Percentiles rank a stretch among this genome's conserved stretches.
phyloP scores from a whole-genome alignment of 805 yeast genomes.

The Clavispora santaluciae region DNA sequence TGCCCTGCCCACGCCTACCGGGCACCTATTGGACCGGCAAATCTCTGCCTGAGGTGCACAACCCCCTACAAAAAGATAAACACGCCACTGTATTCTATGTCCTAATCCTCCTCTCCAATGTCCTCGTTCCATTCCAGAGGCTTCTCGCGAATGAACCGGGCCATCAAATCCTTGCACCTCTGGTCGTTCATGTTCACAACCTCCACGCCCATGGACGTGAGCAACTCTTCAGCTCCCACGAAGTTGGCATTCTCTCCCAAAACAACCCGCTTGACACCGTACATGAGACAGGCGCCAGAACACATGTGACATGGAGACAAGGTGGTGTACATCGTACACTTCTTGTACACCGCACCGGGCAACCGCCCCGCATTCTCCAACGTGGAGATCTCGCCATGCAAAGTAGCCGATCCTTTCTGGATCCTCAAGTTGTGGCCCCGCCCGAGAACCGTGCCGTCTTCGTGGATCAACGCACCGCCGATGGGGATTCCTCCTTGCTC shows the following conservation, averaged over 20 bases:
- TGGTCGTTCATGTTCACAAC: conserved; percentile 56
- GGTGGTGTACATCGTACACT: conserved; percentile 88
- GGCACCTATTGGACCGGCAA: no score
- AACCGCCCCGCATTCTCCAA: conserved; percentile 89
- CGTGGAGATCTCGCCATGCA: conserved; percentile 91
- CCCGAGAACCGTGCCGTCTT: conserved; percentile 78
- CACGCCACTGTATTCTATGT: no score
- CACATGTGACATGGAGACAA: conserved; percentile 95
- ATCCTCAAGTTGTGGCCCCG: conserved; percentile 88
- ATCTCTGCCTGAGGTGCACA: no score
- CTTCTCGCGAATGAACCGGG: conserved; percentile 67
- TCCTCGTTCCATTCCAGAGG: conserved; percentile 83
- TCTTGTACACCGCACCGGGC: conserved; percentile 70
- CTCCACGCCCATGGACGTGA: conserved; percentile 64
- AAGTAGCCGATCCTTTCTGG: conserved; percentile 75
- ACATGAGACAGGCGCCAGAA: conserved; percentile 85
- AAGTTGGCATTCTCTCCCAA: conserved; percentile 85
- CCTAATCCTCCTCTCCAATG: conserved; percentile 46
- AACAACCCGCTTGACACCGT: conserved; percentile 83
- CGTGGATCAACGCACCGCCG: conserved; percentile 68
- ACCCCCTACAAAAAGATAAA: no score
- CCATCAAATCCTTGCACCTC: conserved; percentile 69
- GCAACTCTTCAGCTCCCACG: conserved; percentile 75
- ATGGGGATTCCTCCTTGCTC: conserved; percentile 91
- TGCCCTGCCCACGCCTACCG: no score